Base-by-base conservation (phyloP, 148 eudicot genomes). In the Vaccinium darrowii region DNA sequence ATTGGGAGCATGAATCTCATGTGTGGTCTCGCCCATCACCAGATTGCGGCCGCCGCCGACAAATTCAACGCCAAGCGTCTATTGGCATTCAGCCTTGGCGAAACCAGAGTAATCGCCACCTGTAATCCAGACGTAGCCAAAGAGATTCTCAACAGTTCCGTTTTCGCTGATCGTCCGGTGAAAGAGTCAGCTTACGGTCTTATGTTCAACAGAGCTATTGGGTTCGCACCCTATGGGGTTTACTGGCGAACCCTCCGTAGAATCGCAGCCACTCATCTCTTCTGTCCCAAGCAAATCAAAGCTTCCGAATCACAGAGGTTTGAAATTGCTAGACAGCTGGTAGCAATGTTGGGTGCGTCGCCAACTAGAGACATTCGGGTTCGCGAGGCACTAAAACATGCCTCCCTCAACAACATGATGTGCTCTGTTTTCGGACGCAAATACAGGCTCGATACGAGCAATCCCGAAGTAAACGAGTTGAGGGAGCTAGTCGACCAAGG, bases 141-240 rank as follows among this genome's bases (percentile, higher is more conserved):
- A 75, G 93, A 95, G 53, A 92, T 95, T 50, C 84, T 95, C 2
- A 94, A 92, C 81, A 90, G 92, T 71, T 83, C 96, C 1, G 88
- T 76, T 47, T 95, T 95, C 60, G 91, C 89, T 1, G 95, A 95
- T 86, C 92, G 98, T 9, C 98, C 98, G 2, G 83, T 90, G 0
- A 93, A 95, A 52, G 95, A 95, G 78, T 95, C 98, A 0, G 95
- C 98, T 4, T 93, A 95, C 72, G 86, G 92, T 1, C 82, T 95
- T 39, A 90, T 95, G 95, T 95, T 95, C 83, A 87, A 94, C 84
- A 85, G 96, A 51, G 91, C 98, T 0, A 95, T 95, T 12, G 98
- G 98, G 80, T 95, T 95, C 73, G 98, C 98, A 33, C 96, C 98
- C 0, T 91, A 91, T 47, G 98, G 98, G 0, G 81, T 85, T 11